Evolutionary conservation across 345 rosid species (phyloP), one percentile per base, ranked within the genome.

Genomic region (Camelina neglecta): DNA sequence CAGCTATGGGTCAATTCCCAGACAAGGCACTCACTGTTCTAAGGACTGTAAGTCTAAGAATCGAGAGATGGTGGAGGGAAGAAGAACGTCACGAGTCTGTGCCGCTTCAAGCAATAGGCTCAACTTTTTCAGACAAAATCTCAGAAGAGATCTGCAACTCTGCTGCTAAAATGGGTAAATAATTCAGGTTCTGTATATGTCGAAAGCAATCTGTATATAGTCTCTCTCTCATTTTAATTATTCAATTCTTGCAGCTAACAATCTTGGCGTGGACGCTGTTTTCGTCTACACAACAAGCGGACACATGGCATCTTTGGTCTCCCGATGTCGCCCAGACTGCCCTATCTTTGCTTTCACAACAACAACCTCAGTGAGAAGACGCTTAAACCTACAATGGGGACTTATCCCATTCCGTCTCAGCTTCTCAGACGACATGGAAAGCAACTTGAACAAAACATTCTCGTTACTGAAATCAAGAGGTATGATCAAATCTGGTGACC

Each of bases 1-100:
- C 99, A 9, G 99, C 99, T 26, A 96, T 96, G 99, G 99, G 99
- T 55, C 99, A 93, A 77, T 96, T 56, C 86, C 98, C 99, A 2
- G 99, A 96, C 15, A 96, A 96, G 84, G 96, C 99, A 51, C 82
- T 96, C 70, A 65, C 97, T 4, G 98, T 96, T 82, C 89, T 93
- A 18, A 87, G 98, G 73, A 93, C 83, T 79, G 99, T 96, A 61
- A 96, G 98, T 77, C 60, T 93, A 63, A 91, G 98, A 79, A 96
- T 93, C 36, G 99, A 96, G 84, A 87, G 78, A 80, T 96, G 99
- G 98, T 93, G 98, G 97, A 93, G 99, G 76, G 98, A 93, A 80
- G 97, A 87, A 86, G 89, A 91, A 77, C 90, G 86, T 39, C 84
- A 89, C 57, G 97, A 96, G 81, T 79, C 90, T 57, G 86, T 88